Percentiles rank a stretch among this genome's conserved stretches.
These are phyloP conservation scores for Daldinia sp. DNA, from an alignment of 2,329 filamentous ascomycete genomes.

Conservation along the genomic window DNA sequence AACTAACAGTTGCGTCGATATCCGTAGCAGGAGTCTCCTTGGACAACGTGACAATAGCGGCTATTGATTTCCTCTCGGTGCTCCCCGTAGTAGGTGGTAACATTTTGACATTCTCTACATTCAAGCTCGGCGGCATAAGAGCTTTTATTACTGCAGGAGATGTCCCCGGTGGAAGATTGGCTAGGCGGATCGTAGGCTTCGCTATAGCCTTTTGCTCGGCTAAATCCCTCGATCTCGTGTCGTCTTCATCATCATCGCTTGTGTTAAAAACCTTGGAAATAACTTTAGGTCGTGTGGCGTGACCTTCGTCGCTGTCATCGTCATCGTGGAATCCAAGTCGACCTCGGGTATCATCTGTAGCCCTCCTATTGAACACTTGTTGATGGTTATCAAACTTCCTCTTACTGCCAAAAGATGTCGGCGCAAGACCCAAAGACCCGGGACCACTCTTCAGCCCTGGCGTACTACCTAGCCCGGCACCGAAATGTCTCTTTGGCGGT, in stretches of 20 bases:
- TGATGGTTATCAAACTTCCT: conserved; percentile 60
- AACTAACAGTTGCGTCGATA: conserved; percentile 81
- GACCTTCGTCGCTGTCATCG: conserved; percentile 36
- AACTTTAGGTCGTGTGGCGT: conserved; percentile 58
- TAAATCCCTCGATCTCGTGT: conserved; percentile 53
- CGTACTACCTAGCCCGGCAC: conserved; percentile 59
- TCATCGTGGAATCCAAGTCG: conserved; percentile 53
- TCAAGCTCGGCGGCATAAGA: conserved; percentile 66
- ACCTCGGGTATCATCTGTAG: conserved; percentile 45
- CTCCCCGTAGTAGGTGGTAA: conserved; percentile 61
- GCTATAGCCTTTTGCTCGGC: conserved; percentile 67
- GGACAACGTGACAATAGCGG: conserved; percentile 82
- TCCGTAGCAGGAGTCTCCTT: conserved; percentile 83
- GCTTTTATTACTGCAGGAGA: conserved; percentile 68
- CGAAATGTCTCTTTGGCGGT: conserved; percentile 70
- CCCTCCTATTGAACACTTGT: conserved; percentile 47
- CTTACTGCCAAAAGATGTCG: conserved; percentile 61
- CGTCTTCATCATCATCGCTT: conserved; percentile 67
- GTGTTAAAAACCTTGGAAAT: conserved; percentile 77
- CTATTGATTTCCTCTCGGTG: conserved; percentile 73
- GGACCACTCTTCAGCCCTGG: conserved; percentile 67
- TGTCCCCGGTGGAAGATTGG: conserved; percentile 67
- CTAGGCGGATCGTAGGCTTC: conserved; percentile 69
- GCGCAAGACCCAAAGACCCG: conserved; percentile 66
- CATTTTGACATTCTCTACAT: conserved; percentile 77